phyloP scores from a whole-genome alignment of 2,329 filamentous ascomycete species.

The Epichloe elymi region DNA sequence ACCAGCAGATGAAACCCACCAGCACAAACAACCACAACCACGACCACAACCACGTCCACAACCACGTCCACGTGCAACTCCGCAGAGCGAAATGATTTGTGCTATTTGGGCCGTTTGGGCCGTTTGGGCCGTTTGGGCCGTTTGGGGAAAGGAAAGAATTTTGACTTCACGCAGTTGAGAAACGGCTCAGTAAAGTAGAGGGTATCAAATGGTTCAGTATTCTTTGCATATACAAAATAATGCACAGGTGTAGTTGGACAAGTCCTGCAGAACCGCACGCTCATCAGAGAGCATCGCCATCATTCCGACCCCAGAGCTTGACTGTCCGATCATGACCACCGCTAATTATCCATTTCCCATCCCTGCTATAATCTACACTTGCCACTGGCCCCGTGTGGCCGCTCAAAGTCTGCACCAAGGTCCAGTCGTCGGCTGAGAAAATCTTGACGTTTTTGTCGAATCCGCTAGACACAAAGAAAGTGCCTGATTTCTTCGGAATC shows the following conservation, averaged over 20 bases:
- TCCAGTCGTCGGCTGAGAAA: slow-evolving; percentile 95
- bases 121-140: too few relatives aligned
- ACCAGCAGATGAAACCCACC: not conserved
- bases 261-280: not conserved
- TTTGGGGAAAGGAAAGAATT: too few relatives aligned
- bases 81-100: too few relatives aligned
- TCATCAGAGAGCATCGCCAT: slow-evolving; percentile 40
- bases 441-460: slow-evolving; percentile 95
- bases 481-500: slow-evolving; percentile 72
- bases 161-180: not conserved
- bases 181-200: not conserved
- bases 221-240: not conserved
- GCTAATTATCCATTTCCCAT: slow-evolving; percentile 87
- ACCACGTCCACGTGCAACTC: too few relatives aligned
- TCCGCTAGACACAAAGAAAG: slow-evolving; percentile 80
- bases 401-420: slow-evolving; percentile 70
- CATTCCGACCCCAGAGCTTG: slow-evolving; percentile 89
- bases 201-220: not conserved
- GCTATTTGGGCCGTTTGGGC: too few relatives aligned
- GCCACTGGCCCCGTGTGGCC: slow-evolving; percentile 89
- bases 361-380: slow-evolving; percentile 74
- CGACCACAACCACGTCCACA: too few relatives aligned
- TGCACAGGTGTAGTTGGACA: not conserved
- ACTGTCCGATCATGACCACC: slow-evolving; percentile 90
- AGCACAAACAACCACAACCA: too few relatives aligned